Evolutionary conservation across 306 rosid species (phyloP).

Genomic region (Calophaca sinica): DNA sequence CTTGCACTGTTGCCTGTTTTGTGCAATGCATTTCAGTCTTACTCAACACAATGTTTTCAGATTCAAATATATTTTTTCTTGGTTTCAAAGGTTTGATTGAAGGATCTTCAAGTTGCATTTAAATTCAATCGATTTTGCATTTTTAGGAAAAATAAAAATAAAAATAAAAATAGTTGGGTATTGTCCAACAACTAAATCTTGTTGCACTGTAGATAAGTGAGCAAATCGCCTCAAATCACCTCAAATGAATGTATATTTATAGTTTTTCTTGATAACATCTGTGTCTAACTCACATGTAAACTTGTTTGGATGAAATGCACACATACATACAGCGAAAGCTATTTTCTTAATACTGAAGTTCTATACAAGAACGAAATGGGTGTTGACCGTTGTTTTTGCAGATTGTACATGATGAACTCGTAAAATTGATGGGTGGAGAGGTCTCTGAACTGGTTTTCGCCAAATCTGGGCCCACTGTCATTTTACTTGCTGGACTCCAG

Average conservation of each 20-base stretch:
- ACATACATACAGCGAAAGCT: neutral
- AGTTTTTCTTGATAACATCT: conserved; percentile 9
- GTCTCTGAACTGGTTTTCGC: conserved; percentile 83
- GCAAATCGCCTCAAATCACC: neutral
- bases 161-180: no score
- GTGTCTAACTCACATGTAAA: conserved; percentile 12
- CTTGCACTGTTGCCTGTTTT: neutral
- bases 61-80: neutral
- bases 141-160: neutral
- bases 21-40: neutral
- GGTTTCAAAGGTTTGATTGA: conserved; percentile 7
- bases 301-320: conserved; percentile 20
- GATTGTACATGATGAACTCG: conserved; percentile 95
- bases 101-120: no score
- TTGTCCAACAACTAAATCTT: no score
- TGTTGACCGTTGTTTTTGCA: conserved; percentile 52
- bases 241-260: neutral
- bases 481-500: conserved; percentile 95
- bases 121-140: neutral
- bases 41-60: neutral
- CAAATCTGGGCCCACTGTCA: conserved; percentile 84
- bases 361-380: conserved; percentile 29
- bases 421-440: conserved; percentile 97
- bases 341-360: conserved; percentile 31
- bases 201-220: neutral